Percentiles rank a stretch among this genome's conserved stretches.
Conservation (phyloP, 805 yeast species). For the Ogataea pini region DNA sequence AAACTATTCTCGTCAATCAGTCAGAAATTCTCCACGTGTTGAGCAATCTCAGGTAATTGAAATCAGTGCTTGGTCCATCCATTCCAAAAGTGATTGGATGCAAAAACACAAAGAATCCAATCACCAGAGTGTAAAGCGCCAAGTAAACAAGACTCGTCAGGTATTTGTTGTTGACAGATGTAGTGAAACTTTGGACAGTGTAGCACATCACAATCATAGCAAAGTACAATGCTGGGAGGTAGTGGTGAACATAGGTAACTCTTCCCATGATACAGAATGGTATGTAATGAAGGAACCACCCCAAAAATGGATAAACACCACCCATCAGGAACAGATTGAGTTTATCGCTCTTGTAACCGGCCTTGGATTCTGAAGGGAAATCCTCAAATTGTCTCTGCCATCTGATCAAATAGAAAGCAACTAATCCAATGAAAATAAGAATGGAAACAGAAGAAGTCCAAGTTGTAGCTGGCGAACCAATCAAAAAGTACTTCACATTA, state of each 20-base stretch:
- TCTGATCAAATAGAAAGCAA: constrained; percentile 56
- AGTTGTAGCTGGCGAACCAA: constrained; percentile 78
- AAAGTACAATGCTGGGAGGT: constrained; percentile 91
- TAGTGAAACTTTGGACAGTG: constrained; percentile 46
- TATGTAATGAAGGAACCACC: constrained; percentile 85
- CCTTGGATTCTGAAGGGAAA: constrained; percentile 43
- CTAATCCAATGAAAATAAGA: constrained; percentile 48
- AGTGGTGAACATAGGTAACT: constrained; percentile 95
- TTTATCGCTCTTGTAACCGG: constrained; percentile 19
- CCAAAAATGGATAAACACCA: constrained; percentile 82
- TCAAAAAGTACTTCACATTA: constrained; percentile 59
- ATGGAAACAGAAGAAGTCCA: constrained; percentile 71
- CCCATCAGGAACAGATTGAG: constrained; percentile 48
- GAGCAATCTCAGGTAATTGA: constrained; percentile 52
- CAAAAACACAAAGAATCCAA: constrained; percentile 59
- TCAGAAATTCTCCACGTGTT: constrained; percentile 51
- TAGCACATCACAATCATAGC: constrained; percentile 79
- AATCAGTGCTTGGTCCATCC: constrained; percentile 54
- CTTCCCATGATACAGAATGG: constrained; percentile 95
- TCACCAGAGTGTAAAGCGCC: constrained; percentile 49
- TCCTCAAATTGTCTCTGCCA: constrained; percentile 81
- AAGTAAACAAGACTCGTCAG: constrained; percentile 41
- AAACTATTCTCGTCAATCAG: background rate
- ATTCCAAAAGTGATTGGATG: constrained; percentile 81
- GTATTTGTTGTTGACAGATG: constrained; percentile 23